phyloP scores from a whole-genome alignment of 192 early-diverging fungal species.

The Kickxella alabastrina region DNA sequence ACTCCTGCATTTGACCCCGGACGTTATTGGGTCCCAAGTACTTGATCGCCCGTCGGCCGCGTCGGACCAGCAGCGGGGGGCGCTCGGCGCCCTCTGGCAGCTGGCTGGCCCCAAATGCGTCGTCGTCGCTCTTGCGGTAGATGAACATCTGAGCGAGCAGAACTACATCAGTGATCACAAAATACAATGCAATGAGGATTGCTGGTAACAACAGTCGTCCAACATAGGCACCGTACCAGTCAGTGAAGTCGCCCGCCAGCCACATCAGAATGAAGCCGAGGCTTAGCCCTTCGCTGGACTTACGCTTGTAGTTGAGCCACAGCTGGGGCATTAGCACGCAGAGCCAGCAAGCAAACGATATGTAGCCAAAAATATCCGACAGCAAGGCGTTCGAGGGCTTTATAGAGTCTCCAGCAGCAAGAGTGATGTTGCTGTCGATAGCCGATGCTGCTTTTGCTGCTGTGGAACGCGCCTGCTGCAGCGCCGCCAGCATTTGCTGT shows the following conservation, averaged over 20 bases:
- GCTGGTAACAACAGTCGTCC: conserved; percentile 45
- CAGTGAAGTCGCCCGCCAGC: conserved; percentile 47
- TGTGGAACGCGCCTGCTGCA: conserved; percentile 16
- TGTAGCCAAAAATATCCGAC: conserved; percentile 39
- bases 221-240: conserved; percentile 49
- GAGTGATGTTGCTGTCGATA: no score
- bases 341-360: conserved; percentile 44
- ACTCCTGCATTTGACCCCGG: conserved; percentile 28
- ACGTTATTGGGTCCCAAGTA: conserved; percentile 21
- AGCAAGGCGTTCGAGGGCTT: conserved; percentile 20
- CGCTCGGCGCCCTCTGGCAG: conserved; percentile 42
- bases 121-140: conserved; percentile 53
- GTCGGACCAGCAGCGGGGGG: conserved; percentile 38
- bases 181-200: conserved; percentile 70
- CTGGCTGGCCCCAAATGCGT: conserved; percentile 33
- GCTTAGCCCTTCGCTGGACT: conserved; percentile 49
- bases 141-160: conserved; percentile 65
- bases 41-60: conserved; percentile 35
- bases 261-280: conserved; percentile 48
- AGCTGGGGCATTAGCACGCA: conserved; percentile 43
- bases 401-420: no score
- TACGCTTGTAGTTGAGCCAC: conserved; percentile 45
- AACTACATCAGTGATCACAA: conserved; percentile 65
- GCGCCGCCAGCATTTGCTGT: conserved; percentile 24
- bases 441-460: no score